Base-by-base conservation (phyloP, 371 early-diverging fungal species). In the Zychaea mexicana region DNA sequence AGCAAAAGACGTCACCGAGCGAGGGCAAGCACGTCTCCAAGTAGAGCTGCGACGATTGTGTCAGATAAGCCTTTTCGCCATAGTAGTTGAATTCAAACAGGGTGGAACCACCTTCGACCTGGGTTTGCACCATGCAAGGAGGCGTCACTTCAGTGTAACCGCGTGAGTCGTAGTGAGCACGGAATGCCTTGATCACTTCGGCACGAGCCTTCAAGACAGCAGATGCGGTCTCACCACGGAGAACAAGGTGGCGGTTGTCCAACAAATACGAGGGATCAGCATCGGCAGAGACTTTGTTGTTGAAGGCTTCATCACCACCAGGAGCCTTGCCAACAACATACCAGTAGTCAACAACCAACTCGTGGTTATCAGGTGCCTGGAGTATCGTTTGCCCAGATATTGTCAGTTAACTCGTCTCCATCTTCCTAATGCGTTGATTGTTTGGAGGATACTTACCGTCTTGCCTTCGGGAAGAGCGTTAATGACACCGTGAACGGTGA, bases 41-140 rank as follows among this genome's bases (percentile, higher is more conserved):
- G 73, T 99, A 99, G 49, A 99, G 91, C 84, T 99, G 99, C 26
- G 98, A 98, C 27, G 98, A 96, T 86, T 99, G 99, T 3, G 99
- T 99, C 72, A 99, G 83, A 78, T 96, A 99, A 10, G 99, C 99
- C 78, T 87, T 82, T 77, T 97, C 95, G 32, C 97, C 99, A 75
- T 99, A 99, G 84, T 99, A 99, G 78, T 99, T 86, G 80, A 99
- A 91, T 58, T 83, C 84, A 70, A 99, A 99, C 57, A 99, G 86
- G 3, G 99, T 99, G 46, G 93, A 87, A 12, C 99, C 99, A 68
- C 99, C 99, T 85, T 99, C 99, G 24, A 99, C 99, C 79, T 99
- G 99, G 52, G 99, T 99, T 83, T 99, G 99, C n/a, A 99, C 99
- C 93, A 99, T 93, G 71, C 96, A 92, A 22, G 99, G 99, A 27